Evolutionary conservation across 2,329 filamentous ascomycete species (phyloP), one percentile per base, ranked within the genome.

Genomic region (Graphilbum sp.): DNA sequence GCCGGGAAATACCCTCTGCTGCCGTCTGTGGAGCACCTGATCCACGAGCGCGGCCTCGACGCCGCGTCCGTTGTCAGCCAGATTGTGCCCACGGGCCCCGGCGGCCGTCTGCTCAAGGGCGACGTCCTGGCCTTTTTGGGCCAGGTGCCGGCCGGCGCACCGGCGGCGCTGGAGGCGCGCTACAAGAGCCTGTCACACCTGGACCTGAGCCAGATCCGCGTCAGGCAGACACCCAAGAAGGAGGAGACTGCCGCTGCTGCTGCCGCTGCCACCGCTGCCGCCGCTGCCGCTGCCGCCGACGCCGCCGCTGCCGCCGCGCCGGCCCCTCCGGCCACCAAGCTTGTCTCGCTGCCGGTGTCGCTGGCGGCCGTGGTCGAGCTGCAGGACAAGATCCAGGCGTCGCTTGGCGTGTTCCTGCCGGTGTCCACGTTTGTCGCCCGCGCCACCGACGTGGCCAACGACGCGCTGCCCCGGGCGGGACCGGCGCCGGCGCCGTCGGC

Each of bases 191-290:
- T 90, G 35, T 64, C 72, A 32, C 85, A 92, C 57, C 75, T 98
- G 38, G 88, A 98, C 56, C 74, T 98, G 19, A 90, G 81, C 64
- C 94, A 96, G 64, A 88, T 96, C 64, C 92, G 93, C 65, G 62
- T 88, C 35, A 66, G 68, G 54, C 52, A 59, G 25, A 52, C 58
- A 40, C 51, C 52, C 40, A 42, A 47, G 18, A 49, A 50, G 20
- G 41, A 55, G n/a, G n/a, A n/a, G n/a, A n/a, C 29, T 38, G 15
- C 17, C 36, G 10, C 13, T 12, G 5, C 10, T 12, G 7, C 21
- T 11, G 13, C 34, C 4, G 29, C 55, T 64, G 11, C 34, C 4
- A 21, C 37, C 17, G 25, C 38, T 44, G 17, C 41, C 38, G 12
- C 50, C 2, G 38, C 45, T 3, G n/a, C n/a, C n/a, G 54, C 29